Conservation (phyloP, 345 rosid genomes). For the Anacardium occidentale region DNA sequence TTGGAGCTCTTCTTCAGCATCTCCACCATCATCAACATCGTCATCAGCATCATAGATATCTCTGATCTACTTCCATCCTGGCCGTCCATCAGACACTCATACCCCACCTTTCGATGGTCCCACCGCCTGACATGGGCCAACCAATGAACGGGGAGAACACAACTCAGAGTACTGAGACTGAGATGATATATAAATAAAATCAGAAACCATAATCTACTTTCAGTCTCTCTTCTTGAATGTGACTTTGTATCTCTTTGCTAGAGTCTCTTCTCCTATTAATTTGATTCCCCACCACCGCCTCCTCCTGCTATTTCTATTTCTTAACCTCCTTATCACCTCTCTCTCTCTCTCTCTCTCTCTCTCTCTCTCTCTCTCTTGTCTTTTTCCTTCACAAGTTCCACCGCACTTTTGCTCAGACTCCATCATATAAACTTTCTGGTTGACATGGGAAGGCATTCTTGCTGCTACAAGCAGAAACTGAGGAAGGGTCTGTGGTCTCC, state of each 20-base stretch:
- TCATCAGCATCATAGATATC: neutral
- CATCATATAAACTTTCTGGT: constrained; percentile 11
- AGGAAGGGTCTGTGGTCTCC: constrained; percentile 92
- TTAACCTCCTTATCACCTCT: constrained; percentile 21
- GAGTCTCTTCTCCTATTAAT: constrained; percentile 30
- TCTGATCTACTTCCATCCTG: constrained; percentile 18
- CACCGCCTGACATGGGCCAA: constrained; percentile 29
- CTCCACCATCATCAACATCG: neutral
- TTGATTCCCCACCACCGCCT: constrained; percentile 32
- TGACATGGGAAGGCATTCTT: constrained; percentile 79
- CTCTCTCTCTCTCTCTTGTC: neutral
- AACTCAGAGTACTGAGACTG: neutral
- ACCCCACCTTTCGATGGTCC: neutral
- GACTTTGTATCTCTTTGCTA: constrained; percentile 21
- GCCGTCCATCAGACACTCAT: constrained; percentile 16
- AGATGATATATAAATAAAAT: constrained; percentile 17
- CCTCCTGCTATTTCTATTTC: constrained; percentile 32
- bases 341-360: constrained; percentile 15
- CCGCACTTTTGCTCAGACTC: constrained; percentile 7
- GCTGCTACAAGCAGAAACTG: constrained; percentile 75
- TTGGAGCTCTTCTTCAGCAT: constrained; percentile 12
- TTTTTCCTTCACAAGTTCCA: neutral
- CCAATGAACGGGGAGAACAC: constrained; percentile 16
- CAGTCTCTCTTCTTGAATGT: constrained; percentile 29
- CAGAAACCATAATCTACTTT: constrained; percentile 27